These are phyloP conservation scores for Ambrosia trifida DNA, from an alignment of 129 eudicot genomes.

Conservation along the genomic window DNA sequence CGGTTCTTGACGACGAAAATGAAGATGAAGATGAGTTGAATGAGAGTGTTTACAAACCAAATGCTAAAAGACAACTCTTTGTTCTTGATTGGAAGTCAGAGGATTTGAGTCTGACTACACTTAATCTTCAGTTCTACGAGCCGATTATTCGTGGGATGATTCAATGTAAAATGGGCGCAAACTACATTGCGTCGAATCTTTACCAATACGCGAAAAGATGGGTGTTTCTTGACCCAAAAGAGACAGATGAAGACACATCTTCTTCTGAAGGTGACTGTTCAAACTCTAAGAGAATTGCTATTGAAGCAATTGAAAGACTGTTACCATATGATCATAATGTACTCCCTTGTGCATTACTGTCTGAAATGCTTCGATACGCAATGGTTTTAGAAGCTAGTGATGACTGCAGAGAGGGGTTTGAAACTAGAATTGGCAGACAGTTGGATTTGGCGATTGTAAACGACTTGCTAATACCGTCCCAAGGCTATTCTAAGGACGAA, in stretches of 20 bases:
- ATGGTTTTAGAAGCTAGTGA: conserved; percentile 5
- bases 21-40: not conserved
- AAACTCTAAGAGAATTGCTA: not conserved
- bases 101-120: not conserved
- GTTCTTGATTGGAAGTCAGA: conserved; percentile 11
- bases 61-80: conserved; percentile 6
- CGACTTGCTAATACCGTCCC: conserved; percentile 13
- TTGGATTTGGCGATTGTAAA: not conserved
- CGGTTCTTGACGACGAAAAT: not conserved
- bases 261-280: conserved; percentile 20
- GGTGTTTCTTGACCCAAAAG: conserved; percentile 22
- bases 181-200: conserved; percentile 19
- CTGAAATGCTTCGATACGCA: conserved; percentile 17
- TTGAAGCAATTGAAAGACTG: conserved; percentile 15
- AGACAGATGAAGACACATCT: conserved; percentile 16
- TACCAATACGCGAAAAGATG: conserved; percentile 15
- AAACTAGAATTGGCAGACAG: conserved; percentile 13
- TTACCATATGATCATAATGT: conserved; percentile 3
- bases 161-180: conserved; percentile 3
- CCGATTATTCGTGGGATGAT: conserved; percentile 7
- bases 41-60: not conserved
- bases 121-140: conserved; percentile 7
- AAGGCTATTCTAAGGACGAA: conserved; percentile 2
- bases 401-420: conserved; percentile 9
- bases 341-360: conserved; percentile 2